Evolutionary conservation across 169 alveolate genomes (phyloP).

Genomic region (Miamiensis avidus): DNA sequence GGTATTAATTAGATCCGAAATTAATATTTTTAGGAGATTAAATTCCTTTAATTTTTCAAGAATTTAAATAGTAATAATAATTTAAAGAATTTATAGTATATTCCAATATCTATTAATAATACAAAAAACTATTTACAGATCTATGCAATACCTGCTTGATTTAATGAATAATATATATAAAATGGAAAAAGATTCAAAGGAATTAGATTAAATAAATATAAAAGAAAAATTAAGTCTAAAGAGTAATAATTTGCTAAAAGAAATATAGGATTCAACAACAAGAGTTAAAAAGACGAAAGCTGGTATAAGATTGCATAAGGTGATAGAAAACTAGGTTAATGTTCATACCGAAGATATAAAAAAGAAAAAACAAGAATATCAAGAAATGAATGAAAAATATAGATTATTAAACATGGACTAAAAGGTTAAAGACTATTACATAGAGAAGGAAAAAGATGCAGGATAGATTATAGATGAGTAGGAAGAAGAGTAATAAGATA

Average conservation of each 20-base stretch:
- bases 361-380: neutral
- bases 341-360: neutral
- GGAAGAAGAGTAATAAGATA: too few relatives aligned
- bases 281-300: neutral
- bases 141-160: neutral
- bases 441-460: too few relatives aligned
- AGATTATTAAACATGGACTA: too few relatives aligned
- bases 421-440: too few relatives aligned
- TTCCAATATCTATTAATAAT: too few relatives aligned
- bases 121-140: neutral
- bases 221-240: neutral
- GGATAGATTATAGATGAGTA: too few relatives aligned
- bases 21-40: neutral
- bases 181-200: neutral
- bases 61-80: neutral
- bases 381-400: too few relatives aligned
- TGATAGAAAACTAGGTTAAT: too few relatives aligned
- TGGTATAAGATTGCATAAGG: neutral
- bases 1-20: neutral
- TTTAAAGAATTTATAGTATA: too few relatives aligned
- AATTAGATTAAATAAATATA: neutral
- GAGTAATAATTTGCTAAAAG: neutral
- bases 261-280: neutral
- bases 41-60: neutral
- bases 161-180: neutral